Evolutionary conservation across 192 early-diverging fungal species (phyloP).

Genomic region (Entomortierella chlamydospora): DNA sequence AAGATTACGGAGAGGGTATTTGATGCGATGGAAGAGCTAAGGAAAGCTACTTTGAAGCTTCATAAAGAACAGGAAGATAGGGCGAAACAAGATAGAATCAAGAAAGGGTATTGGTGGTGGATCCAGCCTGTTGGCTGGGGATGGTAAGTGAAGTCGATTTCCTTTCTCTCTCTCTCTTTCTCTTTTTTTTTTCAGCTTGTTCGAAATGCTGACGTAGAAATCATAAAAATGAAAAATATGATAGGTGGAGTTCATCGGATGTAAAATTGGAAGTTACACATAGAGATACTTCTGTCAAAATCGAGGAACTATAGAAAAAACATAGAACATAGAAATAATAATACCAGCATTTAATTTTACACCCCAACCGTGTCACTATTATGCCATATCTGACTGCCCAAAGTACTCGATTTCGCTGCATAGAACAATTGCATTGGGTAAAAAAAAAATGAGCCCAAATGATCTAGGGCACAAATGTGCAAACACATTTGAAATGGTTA

Average conservation of each 20-base stretch:
- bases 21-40: slow-evolving; percentile 60
- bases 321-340: no score
- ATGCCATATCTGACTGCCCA: no score
- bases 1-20: slow-evolving; percentile 65
- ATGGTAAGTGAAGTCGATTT: slow-evolving; percentile 49
- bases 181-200: background rate
- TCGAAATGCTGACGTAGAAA: background rate
- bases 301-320: no score
- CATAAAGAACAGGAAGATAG: slow-evolving; percentile 26
- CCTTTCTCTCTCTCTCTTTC: background rate
- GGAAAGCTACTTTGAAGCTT: slow-evolving; percentile 23
- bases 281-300: slow-evolving; percentile 40
- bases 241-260: slow-evolving; percentile 40
- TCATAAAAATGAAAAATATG: background rate
- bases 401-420: no score
- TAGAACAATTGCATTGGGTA: no score
- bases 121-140: slow-evolving; percentile 44
- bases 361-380: no score
- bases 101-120: slow-evolving; percentile 49
- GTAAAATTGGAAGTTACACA: slow-evolving; percentile 18
- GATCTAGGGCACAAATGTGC: no score
- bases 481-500: no score
- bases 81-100: slow-evolving; percentile 27
- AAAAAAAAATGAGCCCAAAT: no score
- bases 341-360: no score